Base-by-base conservation (phyloP, 192 early-diverging fungal species). In the Podila verticillata region DNA sequence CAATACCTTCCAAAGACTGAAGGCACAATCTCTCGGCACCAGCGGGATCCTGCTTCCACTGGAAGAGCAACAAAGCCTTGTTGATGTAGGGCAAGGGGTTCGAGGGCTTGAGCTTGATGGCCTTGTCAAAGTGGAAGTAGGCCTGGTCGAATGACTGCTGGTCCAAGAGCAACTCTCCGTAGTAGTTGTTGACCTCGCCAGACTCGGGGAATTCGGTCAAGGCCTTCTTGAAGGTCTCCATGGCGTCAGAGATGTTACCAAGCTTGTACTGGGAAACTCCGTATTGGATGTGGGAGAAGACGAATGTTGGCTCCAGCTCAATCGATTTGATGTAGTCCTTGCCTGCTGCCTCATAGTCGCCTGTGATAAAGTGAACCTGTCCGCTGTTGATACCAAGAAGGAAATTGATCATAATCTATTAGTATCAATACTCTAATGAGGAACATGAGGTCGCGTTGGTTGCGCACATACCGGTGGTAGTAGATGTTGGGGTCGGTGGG, bases 81-180 rank as follows among this genome's bases (percentile, higher is more conserved):
- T 99, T 99, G 82, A 99, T 97, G 68, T 96, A 97, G n/a, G 96
- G 95, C 61, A 99, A 86, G n/a, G 98, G 95, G 75, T 94, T 95
- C 58, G 84, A 84, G 5, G 87, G 83, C 74, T 94, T 92, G 70
- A 98, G 82, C 63, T 91, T 86, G 49, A 96, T 89, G 1, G 97
- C 95, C 82, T 96, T 97, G 68, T 94, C 93, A 73, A 99, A 98
- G 65, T 90, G 89, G 15, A 89, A 87, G 68, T 92, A 82, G 2
- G 97, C 97, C 81, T 96, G 93, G 17, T 91, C 89, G 36, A 93
- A 91, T 30, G 88, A 86, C 66, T 93, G 91, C 74, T 95, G 93
- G 73, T 99, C 97, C 60, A 94, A 83, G 44, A 98, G 81, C 26
- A 99, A 86, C 85, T 99, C 98, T 77, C 96, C 98, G 54, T 97